Evolutionary conservation across 1,284 basidiomycete genomes (phyloP).

Genomic region (Cystobasidium pallidum): DNA sequence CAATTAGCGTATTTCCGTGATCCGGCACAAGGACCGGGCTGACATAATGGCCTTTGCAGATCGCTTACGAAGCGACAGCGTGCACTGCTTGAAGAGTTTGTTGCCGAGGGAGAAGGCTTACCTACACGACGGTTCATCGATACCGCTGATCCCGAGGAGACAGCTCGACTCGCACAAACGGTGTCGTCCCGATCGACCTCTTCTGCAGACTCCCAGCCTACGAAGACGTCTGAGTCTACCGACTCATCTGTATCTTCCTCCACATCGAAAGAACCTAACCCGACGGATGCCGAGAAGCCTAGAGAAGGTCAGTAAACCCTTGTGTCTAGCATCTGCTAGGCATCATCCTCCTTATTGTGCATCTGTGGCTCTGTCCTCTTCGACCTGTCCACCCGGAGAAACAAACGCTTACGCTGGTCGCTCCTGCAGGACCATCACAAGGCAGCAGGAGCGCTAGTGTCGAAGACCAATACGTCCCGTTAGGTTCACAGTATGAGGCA

Average conservation of each 20-base stretch:
- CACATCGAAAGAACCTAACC: background rate
- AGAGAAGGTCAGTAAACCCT: constrained; percentile 28
- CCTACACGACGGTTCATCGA: constrained; percentile 30
- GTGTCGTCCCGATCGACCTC: background rate
- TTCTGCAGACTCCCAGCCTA: background rate
- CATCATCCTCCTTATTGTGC: background rate
- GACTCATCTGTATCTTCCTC: background rate
- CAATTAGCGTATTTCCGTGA: background rate
- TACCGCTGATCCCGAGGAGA: constrained; percentile 23
- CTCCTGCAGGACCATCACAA: constrained; percentile 9
- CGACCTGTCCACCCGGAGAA: background rate
- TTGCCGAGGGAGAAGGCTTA: constrained; percentile 42
- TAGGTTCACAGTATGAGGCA: constrained; percentile 3
- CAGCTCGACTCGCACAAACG: background rate
- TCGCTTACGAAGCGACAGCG: constrained; percentile 40
- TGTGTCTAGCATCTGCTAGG: background rate
- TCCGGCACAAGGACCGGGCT: too few relatives aligned
- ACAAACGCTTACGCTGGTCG: constrained; percentile 14
- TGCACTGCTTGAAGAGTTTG: constrained; percentile 41
- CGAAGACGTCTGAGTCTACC: background rate
- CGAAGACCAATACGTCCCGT: constrained; percentile 11
- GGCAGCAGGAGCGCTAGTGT: constrained; percentile 36
- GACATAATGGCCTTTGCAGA: too few relatives aligned
- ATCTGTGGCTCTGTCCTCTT: background rate
- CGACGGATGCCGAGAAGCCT: background rate